These are phyloP conservation scores for Saccharomycopsis vini DNA, from an alignment of 805 yeast genomes.

Conservation along the genomic window DNA sequence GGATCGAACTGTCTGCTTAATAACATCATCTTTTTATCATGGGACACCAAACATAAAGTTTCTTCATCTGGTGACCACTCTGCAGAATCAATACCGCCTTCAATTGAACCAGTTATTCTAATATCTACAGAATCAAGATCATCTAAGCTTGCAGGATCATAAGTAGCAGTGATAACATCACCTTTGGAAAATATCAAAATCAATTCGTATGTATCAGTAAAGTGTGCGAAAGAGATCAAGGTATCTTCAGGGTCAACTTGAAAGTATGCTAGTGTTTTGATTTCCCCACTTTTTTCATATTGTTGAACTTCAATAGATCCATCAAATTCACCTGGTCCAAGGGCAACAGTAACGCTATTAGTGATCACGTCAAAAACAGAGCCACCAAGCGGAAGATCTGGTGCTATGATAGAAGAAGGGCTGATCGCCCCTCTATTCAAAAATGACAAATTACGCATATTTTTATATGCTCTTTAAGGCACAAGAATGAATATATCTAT, in stretches of 20 bases:
- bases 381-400: slow-evolving; percentile 48
- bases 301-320: slow-evolving; percentile 69
- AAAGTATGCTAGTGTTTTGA: slow-evolving; percentile 51
- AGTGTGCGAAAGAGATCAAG: slow-evolving; percentile 49
- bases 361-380: slow-evolving; percentile 64
- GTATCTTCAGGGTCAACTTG: slow-evolving; percentile 32
- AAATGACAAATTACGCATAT: slow-evolving; percentile 41
- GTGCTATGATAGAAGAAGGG: slow-evolving; percentile 50
- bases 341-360: slow-evolving; percentile 60
- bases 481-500: too few species aligned
- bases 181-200: slow-evolving; percentile 66
- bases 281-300: slow-evolving; percentile 54
- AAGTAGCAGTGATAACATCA: slow-evolving; percentile 60
- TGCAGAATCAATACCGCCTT: slow-evolving; percentile 63
- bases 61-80: slow-evolving; percentile 92
- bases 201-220: slow-evolving; percentile 58
- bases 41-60: slow-evolving; percentile 60
- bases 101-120: slow-evolving; percentile 79
- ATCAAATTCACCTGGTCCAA: slow-evolving; percentile 45
- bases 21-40: slow-evolving; percentile 49
- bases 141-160: slow-evolving; percentile 34
- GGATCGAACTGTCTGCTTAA: slow-evolving; percentile 76
- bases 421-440: slow-evolving; percentile 46
- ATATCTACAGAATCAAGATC: slow-evolving; percentile 41
- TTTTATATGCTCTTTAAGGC: too few species aligned